Conservation (phyloP, 805 yeast species). For the Kuraishia piskuri region DNA sequence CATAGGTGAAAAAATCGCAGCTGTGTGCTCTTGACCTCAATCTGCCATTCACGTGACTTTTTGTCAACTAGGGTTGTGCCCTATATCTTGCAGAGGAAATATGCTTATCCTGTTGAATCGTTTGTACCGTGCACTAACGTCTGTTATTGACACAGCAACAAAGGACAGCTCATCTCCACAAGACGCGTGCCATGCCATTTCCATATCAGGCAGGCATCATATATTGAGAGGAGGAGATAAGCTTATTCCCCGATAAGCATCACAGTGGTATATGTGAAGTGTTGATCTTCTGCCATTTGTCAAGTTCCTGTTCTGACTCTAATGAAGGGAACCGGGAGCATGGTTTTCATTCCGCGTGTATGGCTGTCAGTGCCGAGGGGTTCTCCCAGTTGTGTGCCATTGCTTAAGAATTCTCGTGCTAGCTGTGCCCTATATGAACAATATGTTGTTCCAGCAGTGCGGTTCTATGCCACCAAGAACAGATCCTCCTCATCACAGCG, state of each 20-base stretch:
- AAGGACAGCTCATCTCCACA: neutral
- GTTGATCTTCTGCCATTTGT: neutral
- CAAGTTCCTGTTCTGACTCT: neutral
- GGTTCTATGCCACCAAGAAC: neutral
- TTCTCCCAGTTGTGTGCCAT: neutral
- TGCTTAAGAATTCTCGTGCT: neutral
- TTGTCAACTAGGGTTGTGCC: neutral
- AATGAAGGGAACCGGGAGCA: neutral
- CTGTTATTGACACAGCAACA: neutral
- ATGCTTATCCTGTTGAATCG: no score
- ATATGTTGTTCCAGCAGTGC: neutral
- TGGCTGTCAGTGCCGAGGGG: neutral
- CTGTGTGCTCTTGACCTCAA: neutral
- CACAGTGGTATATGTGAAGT: neutral
- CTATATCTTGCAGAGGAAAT: neutral
- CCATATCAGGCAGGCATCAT: no score
- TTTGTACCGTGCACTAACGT: neutral
- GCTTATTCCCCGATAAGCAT: neutral
- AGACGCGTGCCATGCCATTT: neutral
- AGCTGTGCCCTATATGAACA: neutral
- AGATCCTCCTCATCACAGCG: slow-evolving; percentile 45
- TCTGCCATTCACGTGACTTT: neutral
- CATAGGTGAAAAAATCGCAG: neutral
- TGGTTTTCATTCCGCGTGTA: neutral
- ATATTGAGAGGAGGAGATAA: neutral